Percentiles rank a stretch among this genome's conserved stretches.
Conservation (phyloP, 2,329 filamentous ascomycete genomes). For the Sarocladium kiliense region DNA sequence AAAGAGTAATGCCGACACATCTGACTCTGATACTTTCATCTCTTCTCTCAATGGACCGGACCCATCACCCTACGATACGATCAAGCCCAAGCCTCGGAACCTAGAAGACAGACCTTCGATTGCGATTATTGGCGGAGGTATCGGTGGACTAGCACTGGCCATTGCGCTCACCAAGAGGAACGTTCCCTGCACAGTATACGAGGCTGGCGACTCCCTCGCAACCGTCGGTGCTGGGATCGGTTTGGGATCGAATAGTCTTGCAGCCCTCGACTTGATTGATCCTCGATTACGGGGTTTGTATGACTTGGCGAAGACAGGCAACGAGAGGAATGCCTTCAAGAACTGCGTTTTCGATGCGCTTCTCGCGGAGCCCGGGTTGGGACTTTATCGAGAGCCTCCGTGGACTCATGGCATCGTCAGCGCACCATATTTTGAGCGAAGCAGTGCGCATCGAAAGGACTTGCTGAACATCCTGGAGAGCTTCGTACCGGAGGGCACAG, state of each 20-base stretch:
- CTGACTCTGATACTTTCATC: conserved; percentile 5
- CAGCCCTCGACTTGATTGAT: conserved; percentile 7
- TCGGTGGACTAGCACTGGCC: conserved; percentile 9
- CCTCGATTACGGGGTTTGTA: background rate
- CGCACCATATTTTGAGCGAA: conserved; percentile 4
- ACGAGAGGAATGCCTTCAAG: background rate
- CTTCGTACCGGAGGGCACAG: conserved; percentile 2
- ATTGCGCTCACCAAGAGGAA: conserved; percentile 2
- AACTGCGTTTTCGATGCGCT: conserved; percentile 6
- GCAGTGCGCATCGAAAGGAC: conserved; percentile 1
- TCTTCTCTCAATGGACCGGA: conserved; percentile 3
- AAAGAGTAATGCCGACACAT: background rate
- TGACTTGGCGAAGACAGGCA: conserved; percentile 4
- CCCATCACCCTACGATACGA: background rate
- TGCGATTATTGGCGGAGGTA: conserved; percentile 11
- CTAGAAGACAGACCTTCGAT: background rate
- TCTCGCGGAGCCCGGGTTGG: background rate
- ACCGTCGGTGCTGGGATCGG: conserved; percentile 9
- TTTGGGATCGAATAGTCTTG: conserved; percentile 5
- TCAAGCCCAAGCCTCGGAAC: background rate
- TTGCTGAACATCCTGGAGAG: conserved; percentile 6
- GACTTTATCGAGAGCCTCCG: background rate
- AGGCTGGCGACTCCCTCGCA: conserved; percentile 4
- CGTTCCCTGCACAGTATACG: conserved; percentile 6
- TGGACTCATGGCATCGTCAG: conserved; percentile 1